These are phyloP conservation scores for Coemansia sp. DNA, from an alignment of 192 early-diverging fungal species.

Conservation along the genomic window DNA sequence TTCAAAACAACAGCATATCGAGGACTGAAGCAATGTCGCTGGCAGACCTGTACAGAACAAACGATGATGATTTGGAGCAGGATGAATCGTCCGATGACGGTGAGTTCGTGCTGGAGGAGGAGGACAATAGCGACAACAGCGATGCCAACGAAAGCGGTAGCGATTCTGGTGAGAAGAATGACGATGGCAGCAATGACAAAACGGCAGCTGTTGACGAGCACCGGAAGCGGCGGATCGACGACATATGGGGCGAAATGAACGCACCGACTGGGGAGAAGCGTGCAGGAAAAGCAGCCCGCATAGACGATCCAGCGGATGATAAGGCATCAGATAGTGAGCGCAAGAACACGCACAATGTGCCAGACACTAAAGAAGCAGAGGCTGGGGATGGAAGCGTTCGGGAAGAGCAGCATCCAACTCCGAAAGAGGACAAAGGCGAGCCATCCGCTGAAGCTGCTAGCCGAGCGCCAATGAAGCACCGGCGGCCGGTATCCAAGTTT, in stretches of 20 bases:
- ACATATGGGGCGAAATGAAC: constrained; percentile 47
- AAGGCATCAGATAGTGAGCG: not conserved
- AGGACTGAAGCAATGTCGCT: constrained; percentile 41
- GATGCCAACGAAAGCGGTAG: not conserved
- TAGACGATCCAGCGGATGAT: not conserved
- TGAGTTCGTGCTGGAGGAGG: constrained; percentile 4
- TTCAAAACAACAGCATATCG: too few species aligned
- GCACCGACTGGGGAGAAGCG: constrained; percentile 1
- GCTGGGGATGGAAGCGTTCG: not conserved
- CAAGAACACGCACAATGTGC: not conserved
- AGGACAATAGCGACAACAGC: not conserved
- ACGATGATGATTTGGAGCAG: not conserved
- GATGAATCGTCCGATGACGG: constrained; percentile 13
- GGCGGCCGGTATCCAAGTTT: constrained; percentile 43
- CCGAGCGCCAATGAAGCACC: not conserved
- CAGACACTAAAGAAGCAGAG: not conserved
- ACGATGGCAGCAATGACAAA: not conserved
- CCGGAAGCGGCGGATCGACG: constrained; percentile 43
- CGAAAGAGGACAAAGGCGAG: not conserved
- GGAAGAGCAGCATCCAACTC: not conserved
- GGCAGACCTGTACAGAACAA: constrained; percentile 43
- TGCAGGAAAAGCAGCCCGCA: constrained; percentile 16
- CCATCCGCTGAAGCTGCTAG: not conserved
- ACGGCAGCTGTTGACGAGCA: constrained; percentile 9
- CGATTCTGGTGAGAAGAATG: not conserved